A percentile compares a stretch with the other conserved stretches of the same genome.
Conservation (phyloP, 345 rosid species). For the Linum lewisii region DNA sequence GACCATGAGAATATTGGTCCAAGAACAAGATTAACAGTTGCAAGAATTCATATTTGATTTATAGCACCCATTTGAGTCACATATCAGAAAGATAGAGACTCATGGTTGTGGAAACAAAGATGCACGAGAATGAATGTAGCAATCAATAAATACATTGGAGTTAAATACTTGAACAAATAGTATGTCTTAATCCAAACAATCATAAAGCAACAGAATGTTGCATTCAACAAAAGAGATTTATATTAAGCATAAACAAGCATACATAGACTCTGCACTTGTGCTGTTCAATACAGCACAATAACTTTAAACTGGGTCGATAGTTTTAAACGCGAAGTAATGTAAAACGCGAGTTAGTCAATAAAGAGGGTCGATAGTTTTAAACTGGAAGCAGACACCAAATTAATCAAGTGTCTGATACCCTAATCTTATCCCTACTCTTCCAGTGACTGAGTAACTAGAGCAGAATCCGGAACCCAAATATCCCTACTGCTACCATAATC, state of each 20-base stretch:
- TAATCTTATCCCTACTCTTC: conserved; percentile 30
- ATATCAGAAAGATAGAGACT: no score
- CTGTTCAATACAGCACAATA: neutral
- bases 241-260: neutral
- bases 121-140: no score
- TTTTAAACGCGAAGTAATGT: neutral
- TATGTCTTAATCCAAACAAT: neutral
- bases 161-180: neutral
- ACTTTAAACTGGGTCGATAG: neutral
- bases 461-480: conserved; percentile 91
- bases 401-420: neutral
- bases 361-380: neutral
- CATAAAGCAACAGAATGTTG: neutral
- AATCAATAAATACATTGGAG: neutral
- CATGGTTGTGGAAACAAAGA: no score
- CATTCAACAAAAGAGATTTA: neutral
- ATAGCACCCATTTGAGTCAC: no score
- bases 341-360: neutral
- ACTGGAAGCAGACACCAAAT: neutral
- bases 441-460: conserved; percentile 65
- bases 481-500: no score
- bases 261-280: no score
- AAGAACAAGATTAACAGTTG: no score
- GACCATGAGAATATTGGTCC: no score
- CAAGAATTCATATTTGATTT: no score